Evolutionary conservation across 2,329 filamentous ascomycete species (phyloP).

Genomic region (Pseudogymnoascus sp.): DNA sequence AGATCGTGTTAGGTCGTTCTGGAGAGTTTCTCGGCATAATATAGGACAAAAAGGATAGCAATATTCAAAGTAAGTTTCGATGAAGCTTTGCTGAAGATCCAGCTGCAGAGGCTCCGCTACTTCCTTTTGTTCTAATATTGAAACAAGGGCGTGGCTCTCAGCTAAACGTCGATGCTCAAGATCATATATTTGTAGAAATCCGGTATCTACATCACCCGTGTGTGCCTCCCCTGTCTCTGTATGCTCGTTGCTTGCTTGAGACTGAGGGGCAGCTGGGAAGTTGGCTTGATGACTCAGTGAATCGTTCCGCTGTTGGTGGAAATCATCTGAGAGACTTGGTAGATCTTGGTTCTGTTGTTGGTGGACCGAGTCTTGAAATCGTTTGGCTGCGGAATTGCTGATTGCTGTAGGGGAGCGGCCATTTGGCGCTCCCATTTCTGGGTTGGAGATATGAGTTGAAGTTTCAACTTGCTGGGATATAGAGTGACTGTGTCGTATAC

Average conservation of each 20-base stretch:
- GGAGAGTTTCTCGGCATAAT: constrained; percentile 29
- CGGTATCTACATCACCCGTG: constrained; percentile 1
- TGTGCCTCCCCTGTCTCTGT: background rate
- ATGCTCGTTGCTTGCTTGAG: background rate
- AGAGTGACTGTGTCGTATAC: background rate
- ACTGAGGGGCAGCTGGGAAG: background rate
- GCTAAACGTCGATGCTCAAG: constrained; percentile 23
- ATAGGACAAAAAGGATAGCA: constrained; percentile 39
- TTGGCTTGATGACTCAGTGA: background rate
- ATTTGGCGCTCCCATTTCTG: background rate
- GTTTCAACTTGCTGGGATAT: background rate
- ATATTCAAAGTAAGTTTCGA: constrained; percentile 37
- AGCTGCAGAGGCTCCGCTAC: constrained; percentile 18
- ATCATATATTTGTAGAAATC: background rate
- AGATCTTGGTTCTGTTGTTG: background rate
- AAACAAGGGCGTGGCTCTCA: constrained; percentile 26
- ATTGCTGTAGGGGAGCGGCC: background rate
- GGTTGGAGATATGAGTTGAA: background rate
- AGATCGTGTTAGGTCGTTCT: constrained; percentile 28
- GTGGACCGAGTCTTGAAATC: background rate
- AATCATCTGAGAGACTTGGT: background rate
- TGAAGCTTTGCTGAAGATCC: constrained; percentile 34
- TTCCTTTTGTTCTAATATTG: constrained; percentile 19
- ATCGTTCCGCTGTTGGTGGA: background rate
- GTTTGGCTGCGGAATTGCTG: background rate